Evolutionary conservation across 331 rosid species (phyloP), one percentile per base, ranked within the genome.

Genomic region (Prunus yedoensis): DNA sequence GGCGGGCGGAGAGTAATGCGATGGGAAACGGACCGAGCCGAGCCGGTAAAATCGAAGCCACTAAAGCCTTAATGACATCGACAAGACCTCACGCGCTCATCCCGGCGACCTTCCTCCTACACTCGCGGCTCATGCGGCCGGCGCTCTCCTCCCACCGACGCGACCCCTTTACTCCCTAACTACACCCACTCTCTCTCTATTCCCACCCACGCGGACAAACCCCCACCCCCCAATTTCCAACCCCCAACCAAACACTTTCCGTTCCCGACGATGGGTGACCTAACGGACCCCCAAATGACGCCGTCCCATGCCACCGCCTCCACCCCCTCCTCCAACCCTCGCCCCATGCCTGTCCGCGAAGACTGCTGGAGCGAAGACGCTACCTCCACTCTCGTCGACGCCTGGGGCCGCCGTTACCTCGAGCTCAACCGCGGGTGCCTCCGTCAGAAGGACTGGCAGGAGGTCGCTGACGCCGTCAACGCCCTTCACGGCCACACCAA

Each of bases 361-460:
- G 97, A 94, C 52, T 94, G 99, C 78, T 94, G 99, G 99, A 91
- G 86, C 23, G 96, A 90, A 79, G 99, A 94, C 70, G 99, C 99
- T 57, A 87, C 97, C 1, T 80, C 96, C 10, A 94, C 97, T 3
- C 95, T 94, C 66, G 79, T 94, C 65, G 96, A 91, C 58, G 89
- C 91, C 21, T 94, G 99, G 99, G 99, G 99, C 35, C 90, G 92
- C 62, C 96, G 99, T 16, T 94, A 89, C 72, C 51, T 94, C 10
- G 97, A 94, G 79, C 97, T 94, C 51, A 94, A 94, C 85, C 96
- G 99, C 13, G 99, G 99, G 14, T 91, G 92, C 64, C 99, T 94
- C 82, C 97, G 99, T 8, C 99, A 90, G 85, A 94, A 94, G 78
- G 99, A 94, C 66, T 94, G 99, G 99, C 95, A 91, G 79, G 99